Base-by-base conservation (phyloP, 2,329 filamentous ascomycete genomes). In the Elsinoe perseae region DNA sequence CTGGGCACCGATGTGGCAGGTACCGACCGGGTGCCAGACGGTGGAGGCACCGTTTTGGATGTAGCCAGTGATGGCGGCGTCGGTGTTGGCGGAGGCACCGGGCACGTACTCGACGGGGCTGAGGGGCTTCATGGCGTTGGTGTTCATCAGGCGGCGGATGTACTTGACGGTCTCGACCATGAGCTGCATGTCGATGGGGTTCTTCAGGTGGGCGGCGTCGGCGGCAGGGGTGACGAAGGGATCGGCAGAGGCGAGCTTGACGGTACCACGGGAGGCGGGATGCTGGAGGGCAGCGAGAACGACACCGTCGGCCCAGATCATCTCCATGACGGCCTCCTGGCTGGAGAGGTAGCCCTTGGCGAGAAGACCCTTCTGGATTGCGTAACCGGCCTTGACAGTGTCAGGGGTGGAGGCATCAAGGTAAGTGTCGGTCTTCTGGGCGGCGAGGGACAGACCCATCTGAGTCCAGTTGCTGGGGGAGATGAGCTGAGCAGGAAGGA, bases 211-310 rank as follows among this genome's bases (percentile, higher is more conserved):
- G 1, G 70, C 67, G 0, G 73, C 72, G 59, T 77, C 70, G 30
- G 77, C 70, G 5, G 66, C 64, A 7, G 60, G 55, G 57, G 73
- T 68, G 25, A 66, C 62, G 1, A 71, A 59, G 0, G 72, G 66
- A 54, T 76, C 65, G 9, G 68, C 60, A 28, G 67, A 71, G 56
- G 72, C 70, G 12, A 76, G 64, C 1, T 66, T 74, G 4, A 78
- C 72, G 34, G 69, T 66, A 9, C 73, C 73, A 59, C 43, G 71
- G 59, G 76, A 78, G 28, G 78, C 61, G 0, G 77, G 75, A 0
- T 75, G 73, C 5, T 78, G 65, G 12, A 80, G 69, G 56, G 77
- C 75, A 6, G 65, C 64, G 30, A 67, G 59, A 21, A 60, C 64
- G 23, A 66, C 66, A 38, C 63, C 62, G 56, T 68, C 67, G 32